A percentile compares a stretch with the other conserved stretches of the same genome.
phyloP scores from a whole-genome alignment of 2,329 filamentous ascomycete species.

The Colletotrichum liaoningense region DNA sequence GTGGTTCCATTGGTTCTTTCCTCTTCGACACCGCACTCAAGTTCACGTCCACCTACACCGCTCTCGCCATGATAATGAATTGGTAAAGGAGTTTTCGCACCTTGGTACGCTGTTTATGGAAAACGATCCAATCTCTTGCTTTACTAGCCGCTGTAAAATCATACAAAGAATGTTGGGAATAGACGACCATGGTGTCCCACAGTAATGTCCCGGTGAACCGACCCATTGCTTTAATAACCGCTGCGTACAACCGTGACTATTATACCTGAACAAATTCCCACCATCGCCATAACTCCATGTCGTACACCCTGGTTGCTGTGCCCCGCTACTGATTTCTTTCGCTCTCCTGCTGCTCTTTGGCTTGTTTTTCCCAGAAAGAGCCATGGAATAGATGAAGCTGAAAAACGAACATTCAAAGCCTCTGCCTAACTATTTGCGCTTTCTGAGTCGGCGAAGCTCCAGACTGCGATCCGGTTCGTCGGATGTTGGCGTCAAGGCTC shows the following conservation, averaged over 20 bases:
- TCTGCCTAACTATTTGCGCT: constrained; percentile 39
- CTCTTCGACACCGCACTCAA: constrained; percentile 54
- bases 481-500: not conserved
- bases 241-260: constrained; percentile 10
- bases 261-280: not conserved
- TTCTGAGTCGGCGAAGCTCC: constrained; percentile 46
- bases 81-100: constrained; percentile 36
- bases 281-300: constrained; percentile 17
- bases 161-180: not conserved
- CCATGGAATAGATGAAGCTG: constrained; percentile 15
- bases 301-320: not conserved
- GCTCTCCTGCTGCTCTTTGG: not conserved
- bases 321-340: not conserved
- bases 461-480: constrained; percentile 29
- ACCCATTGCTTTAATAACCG: not conserved
- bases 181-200: not conserved
- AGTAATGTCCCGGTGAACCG: not conserved
- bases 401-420: not conserved
- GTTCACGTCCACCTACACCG: constrained; percentile 56
- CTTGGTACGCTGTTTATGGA: not conserved
- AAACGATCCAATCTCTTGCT: not conserved
- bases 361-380: not conserved
- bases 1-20: constrained; percentile 49
- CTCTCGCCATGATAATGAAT: constrained; percentile 50
- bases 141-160: not conserved